Evolutionary conservation across 2,329 filamentous ascomycete species (phyloP).

Genomic region (Fusarium longipes): DNA sequence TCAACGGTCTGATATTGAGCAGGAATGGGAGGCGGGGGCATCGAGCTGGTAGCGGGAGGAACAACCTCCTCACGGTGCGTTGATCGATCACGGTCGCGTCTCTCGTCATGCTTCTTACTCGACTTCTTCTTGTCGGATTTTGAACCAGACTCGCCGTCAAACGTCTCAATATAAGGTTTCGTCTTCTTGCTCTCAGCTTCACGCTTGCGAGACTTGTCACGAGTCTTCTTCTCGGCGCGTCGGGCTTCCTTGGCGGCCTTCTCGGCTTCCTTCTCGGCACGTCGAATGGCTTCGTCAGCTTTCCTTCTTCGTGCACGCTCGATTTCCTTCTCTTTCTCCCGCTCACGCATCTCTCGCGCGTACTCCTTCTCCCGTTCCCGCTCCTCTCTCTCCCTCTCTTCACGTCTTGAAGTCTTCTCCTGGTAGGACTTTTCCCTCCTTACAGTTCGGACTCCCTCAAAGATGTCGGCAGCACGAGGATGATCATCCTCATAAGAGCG

Average conservation of each 20-base stretch:
- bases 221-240: slow-evolving; percentile 52
- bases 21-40: slow-evolving; percentile 41
- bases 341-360: slow-evolving; percentile 36
- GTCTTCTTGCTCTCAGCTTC: slow-evolving; percentile 53
- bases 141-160: slow-evolving; percentile 43
- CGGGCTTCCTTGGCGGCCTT: slow-evolving; percentile 50
- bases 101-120: slow-evolving; percentile 55
- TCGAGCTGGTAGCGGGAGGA: slow-evolving; percentile 33
- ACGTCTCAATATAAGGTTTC: slow-evolving; percentile 53
- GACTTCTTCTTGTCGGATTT: slow-evolving; percentile 55
- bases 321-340: slow-evolving; percentile 45
- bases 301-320: slow-evolving; percentile 26
- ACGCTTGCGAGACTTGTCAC: slow-evolving; percentile 54
- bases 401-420: slow-evolving; percentile 58
- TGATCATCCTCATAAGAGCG: slow-evolving; percentile 62
- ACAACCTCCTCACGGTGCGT: slow-evolving; percentile 49
- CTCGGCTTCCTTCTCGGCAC: slow-evolving; percentile 47
- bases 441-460: slow-evolving; percentile 58
- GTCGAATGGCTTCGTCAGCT: slow-evolving; percentile 35
- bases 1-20: slow-evolving; percentile 37
- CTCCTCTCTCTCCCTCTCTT: slow-evolving; percentile 52
- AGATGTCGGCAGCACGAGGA: slow-evolving; percentile 52
- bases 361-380: slow-evolving; percentile 45
- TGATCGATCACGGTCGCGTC: slow-evolving; percentile 52
- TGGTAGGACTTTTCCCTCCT: slow-evolving; percentile 61